These are phyloP conservation scores for Juglanconis juglandina DNA, from an alignment of 2,329 filamentous ascomycete genomes.

Conservation along the genomic window DNA sequence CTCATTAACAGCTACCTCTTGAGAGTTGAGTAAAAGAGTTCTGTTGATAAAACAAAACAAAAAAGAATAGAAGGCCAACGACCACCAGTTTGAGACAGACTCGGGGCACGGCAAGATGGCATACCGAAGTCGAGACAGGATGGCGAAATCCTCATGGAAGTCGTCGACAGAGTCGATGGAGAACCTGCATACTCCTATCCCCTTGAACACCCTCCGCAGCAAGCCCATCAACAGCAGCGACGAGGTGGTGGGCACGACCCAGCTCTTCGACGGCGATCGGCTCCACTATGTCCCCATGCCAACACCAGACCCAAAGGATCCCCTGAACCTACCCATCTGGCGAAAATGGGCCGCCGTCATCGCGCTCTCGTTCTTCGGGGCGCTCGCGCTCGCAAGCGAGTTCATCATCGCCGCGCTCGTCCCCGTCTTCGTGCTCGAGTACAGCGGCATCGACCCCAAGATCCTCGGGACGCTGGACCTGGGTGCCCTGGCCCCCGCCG, in stretches of 20 bases:
- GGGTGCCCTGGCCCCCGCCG: conserved; percentile 13
- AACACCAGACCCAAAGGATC: conserved; percentile 29
- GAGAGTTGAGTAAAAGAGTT: too few species aligned
- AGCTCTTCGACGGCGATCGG: conserved; percentile 21
- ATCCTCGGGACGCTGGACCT: conserved; percentile 27
- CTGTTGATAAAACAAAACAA: too few species aligned
- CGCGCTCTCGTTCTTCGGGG: conserved; percentile 23
- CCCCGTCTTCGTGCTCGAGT: conserved; percentile 34
- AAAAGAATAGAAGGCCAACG: too few species aligned
- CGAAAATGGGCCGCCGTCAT: conserved; percentile 19
- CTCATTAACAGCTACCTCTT: too few species aligned
- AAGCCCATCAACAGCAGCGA: background rate
- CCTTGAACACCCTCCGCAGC: background rate
- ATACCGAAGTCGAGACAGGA: background rate
- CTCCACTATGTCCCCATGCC: conserved; percentile 27
- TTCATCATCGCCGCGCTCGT: conserved; percentile 29
- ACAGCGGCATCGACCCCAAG: conserved; percentile 30
- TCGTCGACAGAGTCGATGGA: background rate
- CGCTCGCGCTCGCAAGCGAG: conserved; percentile 26
- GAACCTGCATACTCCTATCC: background rate
- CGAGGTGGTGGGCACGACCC: conserved; percentile 24
- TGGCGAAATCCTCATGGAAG: background rate
- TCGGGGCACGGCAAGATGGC: background rate
- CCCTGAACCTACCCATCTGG: conserved; percentile 19
- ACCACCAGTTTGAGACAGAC: too few species aligned